phyloP scores from a whole-genome alignment of 2,329 filamentous ascomycete species.

The Sporothrix mexicana region DNA sequence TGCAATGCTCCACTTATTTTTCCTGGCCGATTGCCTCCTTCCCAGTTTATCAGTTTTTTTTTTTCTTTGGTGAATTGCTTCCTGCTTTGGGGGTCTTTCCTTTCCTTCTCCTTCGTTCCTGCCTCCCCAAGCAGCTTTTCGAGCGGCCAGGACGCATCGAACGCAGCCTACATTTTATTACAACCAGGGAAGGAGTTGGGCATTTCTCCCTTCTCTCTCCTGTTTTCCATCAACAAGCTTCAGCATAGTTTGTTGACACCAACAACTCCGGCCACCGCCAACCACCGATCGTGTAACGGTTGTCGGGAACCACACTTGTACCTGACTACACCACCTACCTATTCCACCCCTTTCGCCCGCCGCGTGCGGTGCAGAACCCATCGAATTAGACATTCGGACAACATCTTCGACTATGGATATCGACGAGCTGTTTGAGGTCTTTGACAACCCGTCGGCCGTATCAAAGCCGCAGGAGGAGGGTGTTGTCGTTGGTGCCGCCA shows the following conservation, averaged over 20 bases:
- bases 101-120: slow-evolving; percentile 6
- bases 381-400: not conserved
- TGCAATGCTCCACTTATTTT: slow-evolving; percentile 27
- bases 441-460: slow-evolving; percentile 69
- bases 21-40: not conserved
- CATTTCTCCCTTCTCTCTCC: not conserved
- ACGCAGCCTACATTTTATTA: not conserved
- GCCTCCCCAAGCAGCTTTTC: slow-evolving; percentile 4
- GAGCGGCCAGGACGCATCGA: slow-evolving; percentile 22
- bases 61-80: slow-evolving; percentile 22
- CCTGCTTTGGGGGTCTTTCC: not conserved
- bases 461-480: slow-evolving; percentile 41
- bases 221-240: not conserved
- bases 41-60: slow-evolving; percentile 30
- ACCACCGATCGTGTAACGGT: slow-evolving; percentile 6
- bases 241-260: not conserved
- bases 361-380: slow-evolving; percentile 14
- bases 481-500: not conserved
- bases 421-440: slow-evolving; percentile 84
- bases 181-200: slow-evolving; percentile 2
- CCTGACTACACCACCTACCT: not conserved
- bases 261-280: not conserved
- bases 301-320: not conserved
- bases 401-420: slow-evolving; percentile 49
- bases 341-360: slow-evolving; percentile 5